phyloP scores from a whole-genome alignment of 179 eudicot genomes.

The Nepenthes alata region DNA sequence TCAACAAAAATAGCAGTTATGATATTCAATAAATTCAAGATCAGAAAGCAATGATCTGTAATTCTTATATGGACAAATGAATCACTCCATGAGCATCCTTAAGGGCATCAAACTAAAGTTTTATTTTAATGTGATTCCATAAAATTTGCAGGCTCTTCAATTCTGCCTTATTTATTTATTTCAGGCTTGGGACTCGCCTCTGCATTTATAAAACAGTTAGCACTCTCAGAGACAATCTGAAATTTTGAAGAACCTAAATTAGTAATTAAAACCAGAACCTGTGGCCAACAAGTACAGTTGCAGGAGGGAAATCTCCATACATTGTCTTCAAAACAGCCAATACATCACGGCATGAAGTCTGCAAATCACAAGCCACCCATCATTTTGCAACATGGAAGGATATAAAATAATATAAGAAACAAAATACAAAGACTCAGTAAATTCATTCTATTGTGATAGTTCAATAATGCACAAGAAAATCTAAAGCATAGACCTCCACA shows the following conservation, averaged over 20 bases:
- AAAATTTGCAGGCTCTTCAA: too few relatives aligned
- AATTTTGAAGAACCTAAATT: neutral
- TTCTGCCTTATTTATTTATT: too few relatives aligned
- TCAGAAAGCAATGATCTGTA: too few relatives aligned
- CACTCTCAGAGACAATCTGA: too few relatives aligned
- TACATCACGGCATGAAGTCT: conserved; percentile 76
- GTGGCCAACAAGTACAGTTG: conserved; percentile 90
- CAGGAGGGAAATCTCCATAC: conserved; percentile 92
- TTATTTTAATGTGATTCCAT: too few relatives aligned
- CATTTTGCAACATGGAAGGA: conserved; percentile 4
- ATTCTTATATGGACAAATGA: too few relatives aligned
- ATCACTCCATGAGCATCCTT: too few relatives aligned
- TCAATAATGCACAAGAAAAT: neutral
- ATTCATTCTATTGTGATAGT: neutral
- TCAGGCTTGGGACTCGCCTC: too few relatives aligned
- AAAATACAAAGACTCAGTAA: neutral
- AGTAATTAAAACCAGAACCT: conserved; percentile 30
- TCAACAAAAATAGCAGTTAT: too few relatives aligned
- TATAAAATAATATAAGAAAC: neutral
- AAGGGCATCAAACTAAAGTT: too few relatives aligned
- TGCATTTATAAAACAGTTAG: too few relatives aligned
- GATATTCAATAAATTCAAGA: too few relatives aligned
- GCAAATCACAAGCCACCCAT: conserved; percentile 16
- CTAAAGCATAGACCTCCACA: conserved; percentile 44
- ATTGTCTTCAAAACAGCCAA: conserved; percentile 68